Evolutionary conservation across 2,329 filamentous ascomycete genomes (phyloP).

Genomic region (Penicillium oxalicum): DNA sequence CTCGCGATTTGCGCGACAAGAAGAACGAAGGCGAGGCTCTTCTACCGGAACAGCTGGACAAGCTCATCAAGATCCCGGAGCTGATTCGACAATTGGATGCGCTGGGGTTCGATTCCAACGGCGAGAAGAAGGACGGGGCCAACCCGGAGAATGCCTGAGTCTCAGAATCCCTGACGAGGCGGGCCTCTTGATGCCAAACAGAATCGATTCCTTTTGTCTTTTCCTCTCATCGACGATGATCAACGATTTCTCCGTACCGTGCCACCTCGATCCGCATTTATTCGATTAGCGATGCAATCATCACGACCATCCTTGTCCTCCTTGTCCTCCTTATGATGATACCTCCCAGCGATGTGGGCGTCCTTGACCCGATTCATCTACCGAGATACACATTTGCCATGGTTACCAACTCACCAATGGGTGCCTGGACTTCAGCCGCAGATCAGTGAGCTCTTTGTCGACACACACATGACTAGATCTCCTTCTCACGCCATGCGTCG

Average conservation of each 20-base stretch:
- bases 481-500: no score
- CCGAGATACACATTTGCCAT: neutral
- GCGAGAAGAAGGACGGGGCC: conserved; percentile 50
- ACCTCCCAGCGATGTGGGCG: neutral
- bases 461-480: no score
- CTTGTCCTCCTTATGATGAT: neutral
- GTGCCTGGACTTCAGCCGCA: no score
- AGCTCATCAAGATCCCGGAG: conserved; percentile 96
- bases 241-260: neutral
- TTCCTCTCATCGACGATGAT: neutral
- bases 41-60: conserved; percentile 90
- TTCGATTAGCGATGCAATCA: neutral
- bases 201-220: neutral
- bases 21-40: conserved; percentile 79
- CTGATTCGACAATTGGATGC: conserved; percentile 79
- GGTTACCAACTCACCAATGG: neutral
- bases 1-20: conserved; percentile 81
- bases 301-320: no score
- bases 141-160: conserved; percentile 16
- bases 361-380: neutral
- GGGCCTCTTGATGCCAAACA: no score
- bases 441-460: no score
- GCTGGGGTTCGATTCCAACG: conserved; percentile 76
- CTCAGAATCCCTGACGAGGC: no score
- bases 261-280: neutral